Evolutionary conservation across 1,284 basidiomycete species (phyloP), one percentile per base, ranked within the genome.

Genomic region (Ustilago cynodontis): DNA sequence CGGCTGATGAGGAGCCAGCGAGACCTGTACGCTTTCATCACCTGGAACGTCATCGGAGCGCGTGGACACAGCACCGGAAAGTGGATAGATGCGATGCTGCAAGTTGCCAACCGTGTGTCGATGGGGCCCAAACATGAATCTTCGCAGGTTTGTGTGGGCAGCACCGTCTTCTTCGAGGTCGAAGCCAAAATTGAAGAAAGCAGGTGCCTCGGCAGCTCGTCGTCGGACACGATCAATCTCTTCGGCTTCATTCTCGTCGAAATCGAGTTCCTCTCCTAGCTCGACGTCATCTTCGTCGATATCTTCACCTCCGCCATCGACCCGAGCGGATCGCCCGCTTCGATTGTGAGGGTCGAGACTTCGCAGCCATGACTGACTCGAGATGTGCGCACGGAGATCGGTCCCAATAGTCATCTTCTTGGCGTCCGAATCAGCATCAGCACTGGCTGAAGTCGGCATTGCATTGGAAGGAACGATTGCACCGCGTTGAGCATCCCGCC

Each of bases 171-270:
- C 71, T 31, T 68, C 65, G 7, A 61, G 50, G 26, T 73, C 61
- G 31, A 65, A 64, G 49, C 61, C 61, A 33, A 73, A 64, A 35
- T 67, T 67, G 65, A 72, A 63, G n/a, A 62, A 60, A 18, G 59
- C 65, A 5, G 65, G 65, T 18, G 65, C 65, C 22, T 57, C 52
- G 9, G 52, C 57, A 24, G 55, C 59, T 31, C 54, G 58, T 29
- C 62, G 58, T 22, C 65, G 14, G 9, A 65, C 55, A 10, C 62
- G 49, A 33, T 65, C 62, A 13, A 71, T 71, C 41, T 72, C 49
- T 26, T 67, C 60, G 1, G 56, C 65, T 10, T 57, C 71, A 16
- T 65, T 65, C 51, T 73, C 64, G 20, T 58, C 35, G n/a, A 43
- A 43, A 14, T 43, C 41, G 20, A 43, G 41, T 11, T 43, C 41